Conservation (phyloP, 495 filamentous ascomycete genomes). For the Lentithecium fluviatile region DNA sequence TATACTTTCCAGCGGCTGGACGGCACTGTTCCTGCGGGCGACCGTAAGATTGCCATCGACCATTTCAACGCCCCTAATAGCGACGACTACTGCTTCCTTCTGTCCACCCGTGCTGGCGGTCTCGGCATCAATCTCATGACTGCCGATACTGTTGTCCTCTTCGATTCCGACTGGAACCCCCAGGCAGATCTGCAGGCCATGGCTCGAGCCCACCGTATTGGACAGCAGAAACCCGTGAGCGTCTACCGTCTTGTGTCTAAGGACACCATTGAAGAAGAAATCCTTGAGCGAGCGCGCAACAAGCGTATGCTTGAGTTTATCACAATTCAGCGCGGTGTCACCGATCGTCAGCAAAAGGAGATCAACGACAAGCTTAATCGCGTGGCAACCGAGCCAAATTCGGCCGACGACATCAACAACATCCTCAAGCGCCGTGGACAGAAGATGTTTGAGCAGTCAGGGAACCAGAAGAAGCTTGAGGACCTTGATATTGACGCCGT, state of each 20-base stretch:
- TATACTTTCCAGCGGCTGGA: slow-evolving; percentile 93
- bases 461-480: slow-evolving; percentile 93
- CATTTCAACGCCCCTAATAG: slow-evolving; percentile 96
- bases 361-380: slow-evolving; percentile 70
- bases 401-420: slow-evolving; percentile 84
- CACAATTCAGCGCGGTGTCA: slow-evolving; percentile 94
- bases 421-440: slow-evolving; percentile 91
- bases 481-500: slow-evolving; percentile 98
- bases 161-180: slow-evolving; percentile 99
- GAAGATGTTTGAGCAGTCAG: slow-evolving; percentile 95
- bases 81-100: slow-evolving; percentile 90
- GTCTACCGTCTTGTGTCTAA: slow-evolving; percentile 95
- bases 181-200: slow-evolving; percentile 98
- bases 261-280: slow-evolving; percentile 97
- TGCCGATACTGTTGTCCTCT: slow-evolving; percentile 95
- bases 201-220: slow-evolving; percentile 96
- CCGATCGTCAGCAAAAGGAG: slow-evolving; percentile 74
- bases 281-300: slow-evolving; percentile 91
- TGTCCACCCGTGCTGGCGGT: slow-evolving; percentile 93
- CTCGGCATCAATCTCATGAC: slow-evolving; percentile 99
- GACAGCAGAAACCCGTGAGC: slow-evolving; percentile 91
- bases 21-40: slow-evolving; percentile 82
- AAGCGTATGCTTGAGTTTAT: slow-evolving; percentile 98
- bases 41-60: slow-evolving; percentile 88
- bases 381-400: slow-evolving; percentile 67